phyloP scores from a whole-genome alignment of 2,329 filamentous ascomycete genomes.

The Xylaria sp. region DNA sequence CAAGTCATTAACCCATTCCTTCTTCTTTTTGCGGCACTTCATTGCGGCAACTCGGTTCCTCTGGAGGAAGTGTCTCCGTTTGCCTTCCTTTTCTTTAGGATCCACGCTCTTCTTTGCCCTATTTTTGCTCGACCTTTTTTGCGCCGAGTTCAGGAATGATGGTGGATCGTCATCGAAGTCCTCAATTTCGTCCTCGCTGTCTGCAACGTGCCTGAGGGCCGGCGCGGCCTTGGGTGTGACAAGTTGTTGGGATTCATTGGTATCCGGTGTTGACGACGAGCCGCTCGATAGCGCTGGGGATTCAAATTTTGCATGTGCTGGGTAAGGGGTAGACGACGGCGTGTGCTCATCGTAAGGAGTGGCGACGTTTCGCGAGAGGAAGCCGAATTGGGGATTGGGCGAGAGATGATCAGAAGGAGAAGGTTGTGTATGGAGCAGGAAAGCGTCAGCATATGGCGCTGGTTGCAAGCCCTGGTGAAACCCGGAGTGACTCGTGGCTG shows the following conservation, averaged over 20 bases:
- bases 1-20: conserved; percentile 63
- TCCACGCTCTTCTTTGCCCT: conserved; percentile 41
- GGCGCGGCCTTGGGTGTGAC: conserved; percentile 42
- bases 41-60: conserved; percentile 78
- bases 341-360: conserved; percentile 32
- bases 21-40: conserved; percentile 78
- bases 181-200: conserved; percentile 20
- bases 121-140: conserved; percentile 39
- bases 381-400: conserved; percentile 26
- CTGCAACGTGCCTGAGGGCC: conserved; percentile 12
- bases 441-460: conserved; percentile 29
- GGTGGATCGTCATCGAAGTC: conserved; percentile 31
- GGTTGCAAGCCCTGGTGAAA: conserved; percentile 35
- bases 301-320: conserved; percentile 38
- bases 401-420: conserved; percentile 30
- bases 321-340: conserved; percentile 32
- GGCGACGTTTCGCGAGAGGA: conserved; percentile 23
- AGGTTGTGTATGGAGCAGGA: conserved; percentile 33
- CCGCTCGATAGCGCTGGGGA: conserved; percentile 44
- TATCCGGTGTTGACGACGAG: conserved; percentile 46
- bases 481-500: conserved; percentile 26
- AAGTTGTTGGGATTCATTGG: conserved; percentile 41
- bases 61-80: conserved; percentile 70
- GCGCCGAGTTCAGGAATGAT: conserved; percentile 41
- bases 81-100: conserved; percentile 52